These are phyloP conservation scores for Hypericum perforatum DNA, from an alignment of 345 rosid species.

Conservation along the genomic window DNA sequence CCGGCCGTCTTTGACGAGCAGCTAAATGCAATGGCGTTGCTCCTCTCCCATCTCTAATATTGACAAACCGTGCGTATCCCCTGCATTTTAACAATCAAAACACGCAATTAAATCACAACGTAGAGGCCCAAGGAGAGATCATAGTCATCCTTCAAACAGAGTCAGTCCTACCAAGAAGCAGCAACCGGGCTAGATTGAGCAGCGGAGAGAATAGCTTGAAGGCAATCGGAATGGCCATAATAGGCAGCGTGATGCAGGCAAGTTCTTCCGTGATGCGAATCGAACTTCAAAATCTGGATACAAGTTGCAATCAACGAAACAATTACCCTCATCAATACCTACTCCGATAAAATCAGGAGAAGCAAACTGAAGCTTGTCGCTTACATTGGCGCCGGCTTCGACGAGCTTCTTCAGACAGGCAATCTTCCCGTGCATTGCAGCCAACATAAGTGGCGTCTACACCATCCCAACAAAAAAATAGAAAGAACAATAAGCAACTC, in stretches of 20 bases:
- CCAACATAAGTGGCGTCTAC: conserved; percentile 95
- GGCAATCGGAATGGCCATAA: conserved; percentile 75
- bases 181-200: conserved; percentile 79
- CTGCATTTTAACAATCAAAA: conserved; percentile 22
- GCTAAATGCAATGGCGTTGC: conserved; percentile 97
- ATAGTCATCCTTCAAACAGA: conserved; percentile 1
- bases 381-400: conserved; percentile 94
- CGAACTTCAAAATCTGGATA: conserved; percentile 80
- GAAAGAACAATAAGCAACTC: no score
- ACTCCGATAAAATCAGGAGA: no score
- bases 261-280: conserved; percentile 77
- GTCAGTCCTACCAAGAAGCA: conserved; percentile 52
- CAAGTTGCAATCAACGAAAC: conserved; percentile 7
- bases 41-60: conserved; percentile 82
- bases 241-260: conserved; percentile 94
- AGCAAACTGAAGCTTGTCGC: conserved; percentile 7
- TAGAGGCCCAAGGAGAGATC: not conserved
- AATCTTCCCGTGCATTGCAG: conserved; percentile 94
- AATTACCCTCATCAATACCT: not conserved
- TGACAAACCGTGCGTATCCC: conserved; percentile 93
- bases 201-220: conserved; percentile 67
- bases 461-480: conserved; percentile 6
- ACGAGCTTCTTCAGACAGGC: conserved; percentile 71
- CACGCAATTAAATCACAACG: not conserved
- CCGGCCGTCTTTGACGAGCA: conserved; percentile 77